These are phyloP conservation scores for Piper betle DNA, from an alignment of 164 flowering plant species.

Conservation along the genomic window DNA sequence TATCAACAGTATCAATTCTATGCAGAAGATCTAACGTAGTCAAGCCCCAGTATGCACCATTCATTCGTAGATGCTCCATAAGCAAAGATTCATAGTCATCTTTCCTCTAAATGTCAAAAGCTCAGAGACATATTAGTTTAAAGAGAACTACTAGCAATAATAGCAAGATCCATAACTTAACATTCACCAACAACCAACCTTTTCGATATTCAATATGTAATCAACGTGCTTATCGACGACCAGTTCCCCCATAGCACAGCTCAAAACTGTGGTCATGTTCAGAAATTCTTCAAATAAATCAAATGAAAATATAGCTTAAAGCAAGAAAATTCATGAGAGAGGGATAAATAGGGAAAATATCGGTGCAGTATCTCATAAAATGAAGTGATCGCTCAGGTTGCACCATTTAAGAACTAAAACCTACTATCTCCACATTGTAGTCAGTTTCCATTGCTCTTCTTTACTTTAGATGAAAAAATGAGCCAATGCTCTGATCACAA, in stretches of 20 bases:
- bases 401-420: too few species aligned
- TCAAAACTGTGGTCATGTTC: neutral
- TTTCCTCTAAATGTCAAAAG: constrained; percentile 32
- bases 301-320: too few species aligned
- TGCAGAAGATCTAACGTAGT: constrained; percentile 67
- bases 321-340: too few species aligned
- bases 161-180: neutral
- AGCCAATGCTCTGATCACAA: too few species aligned
- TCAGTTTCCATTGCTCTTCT: too few species aligned
- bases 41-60: constrained; percentile 94
- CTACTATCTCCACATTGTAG: too few species aligned
- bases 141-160: neutral
- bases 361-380: too few species aligned
- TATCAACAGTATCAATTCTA: constrained; percentile 50
- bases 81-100: constrained; percentile 66
- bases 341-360: too few species aligned
- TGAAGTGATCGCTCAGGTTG: too few species aligned
- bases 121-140: neutral
- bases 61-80: constrained; percentile 83
- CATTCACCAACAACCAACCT: constrained; percentile 27
- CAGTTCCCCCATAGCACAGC: constrained; percentile 41
- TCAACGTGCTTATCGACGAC: constrained; percentile 54
- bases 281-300: too few species aligned
- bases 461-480: too few species aligned
- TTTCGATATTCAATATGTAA: constrained; percentile 63